These are phyloP conservation scores for Candida pseudoviswanathii DNA, from an alignment of 1,139 yeast genomes.

Conservation along the genomic window DNA sequence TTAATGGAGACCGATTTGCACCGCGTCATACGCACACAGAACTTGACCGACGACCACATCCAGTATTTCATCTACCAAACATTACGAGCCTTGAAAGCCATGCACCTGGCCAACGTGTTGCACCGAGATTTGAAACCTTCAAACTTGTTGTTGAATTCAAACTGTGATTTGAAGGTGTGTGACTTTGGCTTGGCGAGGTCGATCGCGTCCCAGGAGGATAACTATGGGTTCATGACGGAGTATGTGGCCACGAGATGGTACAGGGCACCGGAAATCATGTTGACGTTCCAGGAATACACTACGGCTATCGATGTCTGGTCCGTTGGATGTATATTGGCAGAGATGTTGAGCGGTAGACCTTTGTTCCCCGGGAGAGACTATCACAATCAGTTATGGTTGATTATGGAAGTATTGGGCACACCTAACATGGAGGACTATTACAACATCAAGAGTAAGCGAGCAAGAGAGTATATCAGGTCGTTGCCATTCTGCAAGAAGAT, in stretches of 20 bases:
- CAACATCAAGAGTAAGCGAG: constrained; percentile 60
- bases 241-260: constrained; percentile 84
- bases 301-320: constrained; percentile 80
- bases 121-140: constrained; percentile 46
- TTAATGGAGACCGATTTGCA: constrained; percentile 72
- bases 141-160: constrained; percentile 35
- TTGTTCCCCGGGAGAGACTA: constrained; percentile 82
- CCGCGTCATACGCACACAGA: constrained; percentile 55
- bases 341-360: constrained; percentile 62
- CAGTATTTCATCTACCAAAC: constrained; percentile 71
- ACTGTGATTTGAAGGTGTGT: constrained; percentile 50
- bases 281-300: constrained; percentile 67
- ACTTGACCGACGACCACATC: constrained; percentile 62
- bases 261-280: constrained; percentile 78
- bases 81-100: constrained; percentile 60
- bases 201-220: constrained; percentile 37
- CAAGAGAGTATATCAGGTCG: constrained; percentile 60
- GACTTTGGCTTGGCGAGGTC: constrained; percentile 58
- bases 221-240: constrained; percentile 54
- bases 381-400: constrained; percentile 63
- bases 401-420: constrained; percentile 65
- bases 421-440: constrained; percentile 60
- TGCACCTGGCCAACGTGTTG: constrained; percentile 57
- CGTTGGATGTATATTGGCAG: constrained; percentile 76
- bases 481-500: constrained; percentile 55